Percentiles rank a stretch among this genome's conserved stretches.
Evolutionary conservation across 176 grass and related monocot species (phyloP).

Genomic region (Musa itinerans): DNA sequence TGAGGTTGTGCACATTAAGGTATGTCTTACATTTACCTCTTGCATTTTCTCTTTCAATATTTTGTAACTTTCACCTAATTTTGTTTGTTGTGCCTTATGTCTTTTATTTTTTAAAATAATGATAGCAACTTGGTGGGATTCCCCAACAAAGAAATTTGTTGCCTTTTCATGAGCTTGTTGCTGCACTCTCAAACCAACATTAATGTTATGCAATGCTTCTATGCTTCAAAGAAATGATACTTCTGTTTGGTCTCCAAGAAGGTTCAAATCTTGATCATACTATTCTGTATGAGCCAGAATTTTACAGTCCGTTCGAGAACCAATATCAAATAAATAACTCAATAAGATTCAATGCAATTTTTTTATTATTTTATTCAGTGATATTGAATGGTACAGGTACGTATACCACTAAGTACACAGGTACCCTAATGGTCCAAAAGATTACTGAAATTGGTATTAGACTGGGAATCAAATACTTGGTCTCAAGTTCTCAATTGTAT

Average conservation of each 20-base stretch:
- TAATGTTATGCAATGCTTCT: not conserved
- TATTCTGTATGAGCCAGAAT: too few relatives aligned
- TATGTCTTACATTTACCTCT: constrained; percentile 19
- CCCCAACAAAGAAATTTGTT: not conserved
- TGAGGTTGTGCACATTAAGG: constrained; percentile 93
- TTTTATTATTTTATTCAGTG: too few relatives aligned
- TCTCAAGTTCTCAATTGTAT: not conserved
- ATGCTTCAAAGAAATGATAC: not conserved
- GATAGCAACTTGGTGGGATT: not conserved
- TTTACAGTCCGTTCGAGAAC: too few relatives aligned
- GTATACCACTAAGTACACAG: too few relatives aligned
- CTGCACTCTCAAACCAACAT: not conserved
- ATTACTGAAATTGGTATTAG: too few relatives aligned
- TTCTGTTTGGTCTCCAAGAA: too few relatives aligned
- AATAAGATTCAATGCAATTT: too few relatives aligned
- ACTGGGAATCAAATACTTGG: not conserved
- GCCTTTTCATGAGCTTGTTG: not conserved
- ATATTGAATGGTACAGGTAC: too few relatives aligned
- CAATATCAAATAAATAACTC: too few relatives aligned
- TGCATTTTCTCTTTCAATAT: constrained; percentile 8
- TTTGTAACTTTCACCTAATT: not conserved
- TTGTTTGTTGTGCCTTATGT: not conserved
- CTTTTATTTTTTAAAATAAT: not conserved
- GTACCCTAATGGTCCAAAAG: too few relatives aligned
- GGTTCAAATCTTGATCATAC: too few relatives aligned